Base-by-base conservation (phyloP, 164 flowering plant genomes). In the Magnolia sinica region DNA sequence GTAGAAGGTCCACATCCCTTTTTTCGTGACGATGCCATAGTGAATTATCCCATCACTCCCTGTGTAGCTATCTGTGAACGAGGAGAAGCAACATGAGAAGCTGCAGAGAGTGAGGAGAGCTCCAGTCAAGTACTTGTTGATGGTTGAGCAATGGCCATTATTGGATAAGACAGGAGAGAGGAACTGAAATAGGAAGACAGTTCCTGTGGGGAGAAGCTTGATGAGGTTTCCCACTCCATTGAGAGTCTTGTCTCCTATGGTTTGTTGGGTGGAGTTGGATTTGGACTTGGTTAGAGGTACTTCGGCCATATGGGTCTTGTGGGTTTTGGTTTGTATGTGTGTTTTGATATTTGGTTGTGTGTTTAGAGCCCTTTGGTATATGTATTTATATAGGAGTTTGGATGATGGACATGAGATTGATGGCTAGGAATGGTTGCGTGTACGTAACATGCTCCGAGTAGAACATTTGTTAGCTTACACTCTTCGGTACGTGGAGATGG, bases 161-260 rank as follows among this genome's bases (percentile, higher is more conserved):
- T 92, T 90, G 82, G 96, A 83, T 1, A 93, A 23, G 29, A 91
- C 82, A 51, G 98, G 98, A 76, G 78, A 90, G 51, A 95, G 91
- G 85, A 92, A 89, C 52, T 91, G 95, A 82, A 82, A 95, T 23
- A 84, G 1, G 86, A 95, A 92, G 71, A 92, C 91, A 0, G 98
- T 95, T 63, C 98, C 98, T 1, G 97, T 92, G 0, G 98, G 98
- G 45, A 95, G 97, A 73, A 95, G 91, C 80, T 81, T 91, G 58
- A 92, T 77, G 69, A 95, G 89, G 83, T 87, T 92, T 5, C 88
- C 95, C 7, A 87, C 22, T 7, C 91, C 90, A 3, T 82, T 70
- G 16, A 91, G 74, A 7, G 94, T 78, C 75, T 65, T 84, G 79
- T 76, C 84, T 29, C 73, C 69, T 9, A 68, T 8, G 55, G 71